Conservation (phyloP, 495 filamentous ascomycete species). For the Xylaria scruposa region DNA sequence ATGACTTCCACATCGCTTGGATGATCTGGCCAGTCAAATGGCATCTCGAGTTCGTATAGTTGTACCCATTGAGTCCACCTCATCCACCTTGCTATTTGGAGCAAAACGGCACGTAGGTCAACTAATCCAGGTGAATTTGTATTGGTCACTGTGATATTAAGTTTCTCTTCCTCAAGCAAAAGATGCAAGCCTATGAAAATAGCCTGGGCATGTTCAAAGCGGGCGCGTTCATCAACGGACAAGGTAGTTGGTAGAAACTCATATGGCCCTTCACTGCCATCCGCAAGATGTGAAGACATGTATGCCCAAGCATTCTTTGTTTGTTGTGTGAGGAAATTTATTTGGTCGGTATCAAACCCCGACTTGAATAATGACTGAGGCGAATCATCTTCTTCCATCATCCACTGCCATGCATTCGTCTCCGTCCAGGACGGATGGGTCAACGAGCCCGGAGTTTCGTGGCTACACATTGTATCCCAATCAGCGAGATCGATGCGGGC, state of each 20-base stretch:
- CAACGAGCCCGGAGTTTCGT: conserved; percentile 53
- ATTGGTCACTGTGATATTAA: conserved; percentile 69
- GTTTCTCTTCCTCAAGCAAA: conserved; percentile 84
- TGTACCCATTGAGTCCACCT: conserved; percentile 77
- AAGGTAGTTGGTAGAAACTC: conserved; percentile 69
- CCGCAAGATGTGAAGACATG: conserved; percentile 60
- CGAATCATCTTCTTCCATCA: conserved; percentile 62
- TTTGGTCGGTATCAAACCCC: conserved; percentile 33
- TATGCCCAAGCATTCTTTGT: conserved; percentile 50
- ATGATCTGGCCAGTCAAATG: conserved; percentile 54
- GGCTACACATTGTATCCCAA: conserved; percentile 48
- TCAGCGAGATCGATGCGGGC: conserved; percentile 41
- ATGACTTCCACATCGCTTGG: conserved; percentile 46
- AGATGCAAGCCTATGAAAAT: conserved; percentile 83
- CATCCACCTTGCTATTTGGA: conserved; percentile 85
- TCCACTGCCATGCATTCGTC: conserved; percentile 75
- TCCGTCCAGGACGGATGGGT: conserved; percentile 71
- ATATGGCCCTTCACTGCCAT: conserved; percentile 55
- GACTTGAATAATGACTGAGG: conserved; percentile 33
- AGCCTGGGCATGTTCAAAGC: conserved; percentile 66
- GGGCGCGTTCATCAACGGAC: conserved; percentile 57
- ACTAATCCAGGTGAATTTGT: conserved; percentile 56
- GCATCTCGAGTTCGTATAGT: conserved; percentile 69
- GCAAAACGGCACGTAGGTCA: conserved; percentile 72
- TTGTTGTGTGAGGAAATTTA: conserved; percentile 53